Percentiles rank a stretch among this genome's conserved stretches.
Conservation (phyloP, 192 early-diverging fungal species). For the Rhizophlyctis rosea region DNA sequence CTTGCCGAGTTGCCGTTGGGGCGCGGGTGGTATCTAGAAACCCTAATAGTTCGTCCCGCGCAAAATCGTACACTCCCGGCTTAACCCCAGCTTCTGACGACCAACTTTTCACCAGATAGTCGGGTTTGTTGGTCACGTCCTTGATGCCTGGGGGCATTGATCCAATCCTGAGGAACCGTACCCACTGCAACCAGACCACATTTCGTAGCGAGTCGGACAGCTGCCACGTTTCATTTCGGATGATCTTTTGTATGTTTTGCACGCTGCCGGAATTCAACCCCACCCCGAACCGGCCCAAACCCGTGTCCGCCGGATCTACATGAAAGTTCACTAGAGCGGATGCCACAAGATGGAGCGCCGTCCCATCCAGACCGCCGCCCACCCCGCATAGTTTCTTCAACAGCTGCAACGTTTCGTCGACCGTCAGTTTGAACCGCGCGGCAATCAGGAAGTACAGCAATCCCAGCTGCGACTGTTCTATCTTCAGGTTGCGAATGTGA, state of each 20-base stretch:
- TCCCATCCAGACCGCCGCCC: slow-evolving; percentile 1
- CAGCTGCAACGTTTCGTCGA: slow-evolving; percentile 4
- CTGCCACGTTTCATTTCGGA: slow-evolving; percentile 7
- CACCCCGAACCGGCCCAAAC: background rate
- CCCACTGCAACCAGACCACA: slow-evolving; percentile 19
- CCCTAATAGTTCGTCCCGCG: slow-evolving; percentile 1
- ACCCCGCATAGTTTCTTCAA: slow-evolving; percentile 5
- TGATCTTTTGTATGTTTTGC: background rate
- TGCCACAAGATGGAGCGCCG: slow-evolving; percentile 13
- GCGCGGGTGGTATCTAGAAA: background rate
- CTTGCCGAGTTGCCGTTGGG: too few relatives aligned
- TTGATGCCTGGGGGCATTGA: slow-evolving; percentile 3
- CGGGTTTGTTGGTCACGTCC: background rate
- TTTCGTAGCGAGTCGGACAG: slow-evolving; percentile 5
- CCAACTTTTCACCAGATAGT: background rate
- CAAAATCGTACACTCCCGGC: slow-evolving; percentile 12
- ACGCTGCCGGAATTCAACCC: background rate
- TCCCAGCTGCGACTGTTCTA: slow-evolving; percentile 11
- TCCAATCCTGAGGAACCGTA: background rate
- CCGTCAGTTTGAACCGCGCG: slow-evolving; percentile 10
- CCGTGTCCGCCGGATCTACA: background rate
- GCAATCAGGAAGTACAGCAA: slow-evolving; percentile 7
- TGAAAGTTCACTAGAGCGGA: slow-evolving; percentile 2
- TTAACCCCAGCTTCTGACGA: background rate
- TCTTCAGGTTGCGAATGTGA: slow-evolving; percentile 1